Evolutionary conservation across 169 alveolate genomes (phyloP).

Genomic region (Plasmodium fragile): DNA sequence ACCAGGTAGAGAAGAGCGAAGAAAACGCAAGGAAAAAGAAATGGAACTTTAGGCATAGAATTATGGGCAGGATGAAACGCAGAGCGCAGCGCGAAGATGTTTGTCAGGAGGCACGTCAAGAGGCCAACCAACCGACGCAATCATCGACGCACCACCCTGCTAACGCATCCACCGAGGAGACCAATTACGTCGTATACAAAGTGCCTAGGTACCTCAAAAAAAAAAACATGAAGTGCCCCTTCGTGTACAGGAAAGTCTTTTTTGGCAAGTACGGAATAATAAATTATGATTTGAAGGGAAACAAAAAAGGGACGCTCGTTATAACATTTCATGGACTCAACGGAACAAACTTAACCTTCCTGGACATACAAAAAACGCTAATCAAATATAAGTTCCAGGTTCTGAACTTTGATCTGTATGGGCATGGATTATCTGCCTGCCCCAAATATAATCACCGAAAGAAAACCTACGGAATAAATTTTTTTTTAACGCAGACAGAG

Average conservation of each 20-base stretch:
- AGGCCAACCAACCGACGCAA: not conserved
- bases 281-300: conserved; percentile 81
- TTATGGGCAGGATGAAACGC: not conserved
- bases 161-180: not conserved
- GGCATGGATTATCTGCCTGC: conserved; percentile 86
- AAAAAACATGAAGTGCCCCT: conserved; percentile 83
- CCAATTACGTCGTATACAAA: conserved; percentile 63
- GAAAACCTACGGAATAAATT: conserved; percentile 81
- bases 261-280: conserved; percentile 83
- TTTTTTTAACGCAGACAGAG: conserved; percentile 84
- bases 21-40: conserved; percentile 1
- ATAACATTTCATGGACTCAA: conserved; percentile 87
- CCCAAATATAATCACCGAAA: conserved; percentile 83
- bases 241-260: conserved; percentile 77
- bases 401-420: conserved; percentile 85
- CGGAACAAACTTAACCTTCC: conserved; percentile 84
- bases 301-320: conserved; percentile 75
- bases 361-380: conserved; percentile 78
- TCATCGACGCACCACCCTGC: not conserved
- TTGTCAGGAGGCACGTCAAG: not conserved
- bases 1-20: not conserved
- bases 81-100: not conserved
- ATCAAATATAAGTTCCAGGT: conserved; percentile 79
- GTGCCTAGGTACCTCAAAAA: conserved; percentile 82
- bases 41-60: conserved; percentile 16